Percentiles rank a stretch among this genome's conserved stretches.
Conservation (phyloP, 106 monocot genomes). For the Xerophyta viscosa region DNA sequence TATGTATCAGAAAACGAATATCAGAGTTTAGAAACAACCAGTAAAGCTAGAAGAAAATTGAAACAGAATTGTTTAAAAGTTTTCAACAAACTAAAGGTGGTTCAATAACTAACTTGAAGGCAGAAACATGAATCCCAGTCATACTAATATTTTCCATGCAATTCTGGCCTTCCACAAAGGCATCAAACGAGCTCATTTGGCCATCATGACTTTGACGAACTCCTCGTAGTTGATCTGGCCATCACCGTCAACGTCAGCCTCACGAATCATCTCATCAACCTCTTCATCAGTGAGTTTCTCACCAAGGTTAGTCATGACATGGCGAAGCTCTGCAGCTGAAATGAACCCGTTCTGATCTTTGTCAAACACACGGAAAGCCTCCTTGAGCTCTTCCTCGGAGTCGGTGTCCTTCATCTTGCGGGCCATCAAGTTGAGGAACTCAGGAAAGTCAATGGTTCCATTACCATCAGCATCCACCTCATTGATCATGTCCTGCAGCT, state of each 20-base stretch:
- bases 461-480: conserved; percentile 48
- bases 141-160: neutral
- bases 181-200: conserved; percentile 16
- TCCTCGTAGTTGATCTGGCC: conserved; percentile 54
- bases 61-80: too few relatives aligned
- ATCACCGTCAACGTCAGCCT: conserved; percentile 45
- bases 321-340: conserved; percentile 40
- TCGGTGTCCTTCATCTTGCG: conserved; percentile 57
- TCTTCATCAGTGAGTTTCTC: conserved; percentile 49
- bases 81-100: neutral
- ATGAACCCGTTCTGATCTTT: conserved; percentile 52
- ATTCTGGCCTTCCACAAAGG: neutral
- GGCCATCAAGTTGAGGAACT: conserved; percentile 49
- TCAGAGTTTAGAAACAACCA: too few relatives aligned
- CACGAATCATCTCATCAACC: conserved; percentile 50
- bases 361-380: conserved; percentile 49
- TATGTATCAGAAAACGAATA: too few relatives aligned
- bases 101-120: conserved; percentile 2
- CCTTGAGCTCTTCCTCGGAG: conserved; percentile 48
- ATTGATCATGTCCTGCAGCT: conserved; percentile 57
- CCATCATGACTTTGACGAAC: conserved; percentile 56
- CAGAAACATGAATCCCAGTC: conserved; percentile 1
- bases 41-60: too few relatives aligned
- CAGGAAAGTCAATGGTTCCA: conserved; percentile 48
- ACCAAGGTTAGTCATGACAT: conserved; percentile 49